Base-by-base conservation (phyloP, 176 grass and related monocot genomes). In the Eremochloa ophiuroides region DNA sequence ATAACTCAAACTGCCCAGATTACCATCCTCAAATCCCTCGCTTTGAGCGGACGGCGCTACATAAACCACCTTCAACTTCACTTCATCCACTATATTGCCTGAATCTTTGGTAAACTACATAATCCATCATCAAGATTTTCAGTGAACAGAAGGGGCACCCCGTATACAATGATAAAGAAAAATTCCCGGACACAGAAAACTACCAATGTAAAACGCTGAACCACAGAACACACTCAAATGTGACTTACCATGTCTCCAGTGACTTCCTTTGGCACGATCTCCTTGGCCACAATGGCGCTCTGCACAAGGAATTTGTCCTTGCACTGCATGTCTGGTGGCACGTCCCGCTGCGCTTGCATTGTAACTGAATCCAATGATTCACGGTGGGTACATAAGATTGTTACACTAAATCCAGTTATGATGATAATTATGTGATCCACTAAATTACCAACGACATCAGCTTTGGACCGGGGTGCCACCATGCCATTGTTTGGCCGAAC, bases 231-330 rank as follows among this genome's bases (percentile, higher is more conserved):
- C 51, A 60, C 11, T 60, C 47, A 39, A 47, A 60, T 46, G 47
- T 38, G 17, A 64, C 18, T 44, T 87, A 98, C 95, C 92, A 95
- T 88, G 56, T 93, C 90, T 26, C 77, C 73, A 12, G 82, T 93
- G 66, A 98, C 84, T 34, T 98, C 95, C 79, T 91, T 93, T 0
- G 81, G 71, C 50, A 73, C 10, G 28, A 71, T 55, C 14, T 82
- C 90, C 83, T 82, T 62, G n/a, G 78, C 72, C 60, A 91, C 92
- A 46, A 93, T 71, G 73, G 86, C 95, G 81, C 88, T 93, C 84
- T 98, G 92, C 62, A 98, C 75, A 75, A 98, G 95, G 86, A 98
- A 98, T 43, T 95, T 98, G 46, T 98, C 95, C 71, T 84, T 98
- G 88, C 92, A 95, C 55, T 95, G 92, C 92, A 98, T 94, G 59